Base-by-base conservation (phyloP, 2,329 filamentous ascomycete genomes). In the Penicillium sp. region DNA sequence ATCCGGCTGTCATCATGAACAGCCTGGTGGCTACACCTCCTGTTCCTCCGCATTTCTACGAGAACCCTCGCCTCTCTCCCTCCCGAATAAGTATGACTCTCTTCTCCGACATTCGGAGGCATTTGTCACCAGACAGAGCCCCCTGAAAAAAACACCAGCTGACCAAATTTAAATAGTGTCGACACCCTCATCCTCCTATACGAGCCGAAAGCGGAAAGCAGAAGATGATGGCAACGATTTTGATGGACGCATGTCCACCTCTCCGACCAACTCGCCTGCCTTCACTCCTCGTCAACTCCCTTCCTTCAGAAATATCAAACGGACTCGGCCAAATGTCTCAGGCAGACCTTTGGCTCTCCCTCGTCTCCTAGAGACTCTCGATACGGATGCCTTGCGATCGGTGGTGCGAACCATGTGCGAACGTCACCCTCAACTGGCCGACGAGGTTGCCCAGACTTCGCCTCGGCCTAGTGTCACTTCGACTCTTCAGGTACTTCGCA, bases 371-470 rank as follows among this genome's bases (percentile, higher is more conserved):
- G 90, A 98, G 68, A 96, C 92, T 0, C 78, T 98, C 30, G 86
- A 93, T 57, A 82, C 82, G 43, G 77, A 85, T 42, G 85, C 93
- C 50, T 76, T 98, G 56, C 82, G 90, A 51, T 80, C 79, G 23
- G 81, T 95, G 1, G 75, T 98, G n/a, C 85, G 89, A 61, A 82
- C 84, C 37, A 85, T 98, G 59, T 95, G 89, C 69, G 85, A 94
- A 57, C 80, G 84, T 51, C 87, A 94, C 59, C 87, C 89, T 3
- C 81, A 85, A 48, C 84, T 98, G 45, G 82, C 82, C 36, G 78
- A 85, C 35, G 89, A 96, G 64, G 84, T 98, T 30, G 79, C 88
- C 20, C 76, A 81, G 37, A 80, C 82, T 35, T 89, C 90, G 29
- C 92, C 92, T 41, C 80, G 85, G n/a, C 92, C 92, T 0, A 87